Percentiles rank a stretch among this genome's conserved stretches.
phyloP scores from a whole-genome alignment of 805 yeast species.

The Starmerella stigmatis region DNA sequence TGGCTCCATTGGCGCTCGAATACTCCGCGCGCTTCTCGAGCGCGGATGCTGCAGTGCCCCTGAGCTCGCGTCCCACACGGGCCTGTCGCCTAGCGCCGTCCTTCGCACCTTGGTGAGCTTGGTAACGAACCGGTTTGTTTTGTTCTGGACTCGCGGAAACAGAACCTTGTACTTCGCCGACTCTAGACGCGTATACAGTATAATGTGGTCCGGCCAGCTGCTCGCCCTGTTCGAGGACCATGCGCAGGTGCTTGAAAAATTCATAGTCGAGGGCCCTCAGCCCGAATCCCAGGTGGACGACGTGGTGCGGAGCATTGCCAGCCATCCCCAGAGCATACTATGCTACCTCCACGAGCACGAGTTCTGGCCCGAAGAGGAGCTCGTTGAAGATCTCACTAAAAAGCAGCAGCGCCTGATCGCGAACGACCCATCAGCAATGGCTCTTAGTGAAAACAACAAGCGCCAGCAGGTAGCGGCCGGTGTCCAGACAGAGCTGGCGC shows the following conservation, averaged over 20 bases:
- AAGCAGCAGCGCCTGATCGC: constrained; percentile 22
- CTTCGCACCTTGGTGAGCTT: constrained; percentile 63
- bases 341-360: constrained; percentile 19
- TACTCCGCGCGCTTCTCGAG: constrained; percentile 51
- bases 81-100: constrained; percentile 41
- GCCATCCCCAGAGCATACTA: not conserved
- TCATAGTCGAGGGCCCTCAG: constrained; percentile 60
- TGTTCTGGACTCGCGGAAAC: constrained; percentile 44
- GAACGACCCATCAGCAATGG: constrained; percentile 48
- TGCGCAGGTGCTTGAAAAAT: constrained; percentile 56
- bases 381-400: constrained; percentile 19
- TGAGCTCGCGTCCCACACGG: constrained; percentile 42
- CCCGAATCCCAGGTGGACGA: constrained; percentile 37
- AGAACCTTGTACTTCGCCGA: constrained; percentile 46
- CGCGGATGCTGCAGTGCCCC: constrained; percentile 54
- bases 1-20: constrained; percentile 66
- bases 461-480: constrained; percentile 20
- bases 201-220: constrained; percentile 71
- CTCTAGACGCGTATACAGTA: constrained; percentile 50
- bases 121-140: constrained; percentile 67
- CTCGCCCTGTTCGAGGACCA: constrained; percentile 35
- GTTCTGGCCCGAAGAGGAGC: constrained; percentile 28
- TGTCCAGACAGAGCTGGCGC: constrained; percentile 12
- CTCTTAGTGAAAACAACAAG: constrained; percentile 50
- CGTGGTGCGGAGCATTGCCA: not conserved